Evolutionary conservation across 306 rosid species (phyloP).

Genomic region (Cyamopsis tetragonoloba): DNA sequence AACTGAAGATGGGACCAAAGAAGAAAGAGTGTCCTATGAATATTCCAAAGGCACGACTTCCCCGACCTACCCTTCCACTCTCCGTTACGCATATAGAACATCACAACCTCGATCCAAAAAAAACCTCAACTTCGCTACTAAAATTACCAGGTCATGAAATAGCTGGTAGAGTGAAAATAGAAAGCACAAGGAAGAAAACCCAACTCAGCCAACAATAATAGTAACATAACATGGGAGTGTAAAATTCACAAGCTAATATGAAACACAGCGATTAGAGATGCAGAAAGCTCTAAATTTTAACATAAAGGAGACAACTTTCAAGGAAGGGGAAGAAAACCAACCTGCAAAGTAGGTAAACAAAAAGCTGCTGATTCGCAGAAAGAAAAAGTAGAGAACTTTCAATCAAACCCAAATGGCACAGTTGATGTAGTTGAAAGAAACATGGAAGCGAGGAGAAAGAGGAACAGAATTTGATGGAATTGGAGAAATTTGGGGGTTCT

Average conservation of each 20-base stretch:
- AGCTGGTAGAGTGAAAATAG: not conserved
- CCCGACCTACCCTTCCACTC: conserved; percentile 8
- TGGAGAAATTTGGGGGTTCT: conserved; percentile 26
- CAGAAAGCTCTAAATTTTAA: conserved; percentile 7
- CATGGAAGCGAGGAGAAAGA: not conserved
- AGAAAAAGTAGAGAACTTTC: not conserved
- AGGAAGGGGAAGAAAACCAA: conserved; percentile 23
- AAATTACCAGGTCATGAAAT: not conserved
- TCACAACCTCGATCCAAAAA: not conserved
- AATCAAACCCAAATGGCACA: conserved; percentile 26
- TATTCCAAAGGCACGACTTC: not conserved
- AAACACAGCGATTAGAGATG: not conserved
- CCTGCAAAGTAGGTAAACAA: conserved; percentile 4
- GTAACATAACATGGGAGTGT: not conserved
- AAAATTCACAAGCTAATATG: not conserved
- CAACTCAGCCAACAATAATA: not conserved
- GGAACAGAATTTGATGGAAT: conserved; percentile 2
- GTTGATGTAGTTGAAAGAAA: conserved; percentile 3
- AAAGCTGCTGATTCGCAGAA: not conserved
- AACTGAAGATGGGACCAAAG: not conserved
- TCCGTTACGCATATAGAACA: not conserved
- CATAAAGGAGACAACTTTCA: not conserved
- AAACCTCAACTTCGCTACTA: not conserved
- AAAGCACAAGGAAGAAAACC: not conserved
- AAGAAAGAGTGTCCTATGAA: not conserved